A percentile compares a stretch with the other conserved stretches of the same genome.
These are phyloP conservation scores for Carex pumila DNA, from an alignment of 176 grass and related monocot species.

Conservation along the genomic window DNA sequence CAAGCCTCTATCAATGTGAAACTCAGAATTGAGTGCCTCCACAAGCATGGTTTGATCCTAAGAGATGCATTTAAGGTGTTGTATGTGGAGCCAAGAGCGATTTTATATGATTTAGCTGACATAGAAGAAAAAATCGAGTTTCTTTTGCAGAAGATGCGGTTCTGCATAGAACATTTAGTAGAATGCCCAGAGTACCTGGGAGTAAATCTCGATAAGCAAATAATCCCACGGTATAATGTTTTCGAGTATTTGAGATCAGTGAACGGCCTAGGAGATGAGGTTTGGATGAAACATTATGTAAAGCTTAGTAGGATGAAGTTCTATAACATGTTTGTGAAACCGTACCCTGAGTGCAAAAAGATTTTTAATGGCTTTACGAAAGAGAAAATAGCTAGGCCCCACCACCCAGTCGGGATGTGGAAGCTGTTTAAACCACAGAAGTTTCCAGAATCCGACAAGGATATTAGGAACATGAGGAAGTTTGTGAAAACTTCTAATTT, in stretches of 20 bases:
- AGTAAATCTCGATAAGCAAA: constrained; percentile 66
- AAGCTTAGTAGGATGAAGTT: constrained; percentile 61
- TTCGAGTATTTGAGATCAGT: constrained; percentile 42
- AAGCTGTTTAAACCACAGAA: constrained; percentile 66
- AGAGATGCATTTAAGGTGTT: constrained; percentile 68
- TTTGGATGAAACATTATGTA: constrained; percentile 82
- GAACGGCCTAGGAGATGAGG: constrained; percentile 39
- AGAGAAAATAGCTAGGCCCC: constrained; percentile 21
- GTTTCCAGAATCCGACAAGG: constrained; percentile 29
- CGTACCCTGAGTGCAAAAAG: constrained; percentile 68
- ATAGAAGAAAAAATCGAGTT: constrained; percentile 71
- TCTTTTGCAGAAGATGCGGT: constrained; percentile 46
- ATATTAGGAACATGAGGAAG: constrained; percentile 57
- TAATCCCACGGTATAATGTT: constrained; percentile 71
- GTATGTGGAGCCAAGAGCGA: constrained; percentile 45
- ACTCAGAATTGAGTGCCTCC: constrained; percentile 56
- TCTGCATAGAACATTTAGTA: constrained; percentile 50
- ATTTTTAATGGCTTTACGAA: constrained; percentile 41
- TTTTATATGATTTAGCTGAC: constrained; percentile 52
- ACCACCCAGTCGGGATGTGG: constrained; percentile 49
- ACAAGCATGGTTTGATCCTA: constrained; percentile 47
- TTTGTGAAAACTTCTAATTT: constrained; percentile 47
- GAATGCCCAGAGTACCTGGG: constrained; percentile 74
- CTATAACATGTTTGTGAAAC: constrained; percentile 85
- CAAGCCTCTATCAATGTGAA: constrained; percentile 33